A percentile compares a stretch with the other conserved stretches of the same genome.
phyloP scores from a whole-genome alignment of 345 rosid species.

The Dimocarpus longan region DNA sequence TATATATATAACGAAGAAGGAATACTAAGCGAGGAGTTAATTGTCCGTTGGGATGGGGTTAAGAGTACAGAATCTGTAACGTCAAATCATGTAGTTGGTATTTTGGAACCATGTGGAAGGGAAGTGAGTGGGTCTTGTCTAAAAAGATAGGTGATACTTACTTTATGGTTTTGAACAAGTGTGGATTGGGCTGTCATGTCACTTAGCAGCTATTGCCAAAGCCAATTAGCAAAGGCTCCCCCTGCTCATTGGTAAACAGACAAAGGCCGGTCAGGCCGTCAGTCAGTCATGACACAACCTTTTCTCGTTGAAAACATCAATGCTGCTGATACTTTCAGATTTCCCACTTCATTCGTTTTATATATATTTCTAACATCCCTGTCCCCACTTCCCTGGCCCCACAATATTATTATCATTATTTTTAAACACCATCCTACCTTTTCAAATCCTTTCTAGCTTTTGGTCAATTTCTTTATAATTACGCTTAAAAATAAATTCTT shows the following conservation, averaged over 20 bases:
- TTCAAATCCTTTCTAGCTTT: too few relatives aligned
- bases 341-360: slow-evolving; percentile 25
- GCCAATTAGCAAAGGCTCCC: background rate
- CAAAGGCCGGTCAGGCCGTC: background rate
- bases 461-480: too few relatives aligned
- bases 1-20: background rate
- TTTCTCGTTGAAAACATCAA: slow-evolving; percentile 40
- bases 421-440: too few relatives aligned
- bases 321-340: slow-evolving; percentile 24
- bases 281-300: slow-evolving; percentile 37
- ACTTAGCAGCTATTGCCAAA: background rate
- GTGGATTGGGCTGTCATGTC: slow-evolving; percentile 41
- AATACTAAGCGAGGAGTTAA: background rate
- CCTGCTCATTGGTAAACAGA: slow-evolving; percentile 4
- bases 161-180: slow-evolving; percentile 17
- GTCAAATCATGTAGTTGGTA: slow-evolving; percentile 88
- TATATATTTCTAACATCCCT: background rate
- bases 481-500: too few relatives aligned
- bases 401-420: too few relatives aligned
- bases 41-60: background rate
- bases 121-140: slow-evolving; percentile 39
- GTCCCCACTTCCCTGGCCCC: too few relatives aligned
- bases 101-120: slow-evolving; percentile 52
- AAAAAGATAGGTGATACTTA: slow-evolving; percentile 14
- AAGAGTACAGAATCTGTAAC: slow-evolving; percentile 77